Conservation (phyloP, 2,329 filamentous ascomycete genomes). For the Phialocephala subalpina region DNA sequence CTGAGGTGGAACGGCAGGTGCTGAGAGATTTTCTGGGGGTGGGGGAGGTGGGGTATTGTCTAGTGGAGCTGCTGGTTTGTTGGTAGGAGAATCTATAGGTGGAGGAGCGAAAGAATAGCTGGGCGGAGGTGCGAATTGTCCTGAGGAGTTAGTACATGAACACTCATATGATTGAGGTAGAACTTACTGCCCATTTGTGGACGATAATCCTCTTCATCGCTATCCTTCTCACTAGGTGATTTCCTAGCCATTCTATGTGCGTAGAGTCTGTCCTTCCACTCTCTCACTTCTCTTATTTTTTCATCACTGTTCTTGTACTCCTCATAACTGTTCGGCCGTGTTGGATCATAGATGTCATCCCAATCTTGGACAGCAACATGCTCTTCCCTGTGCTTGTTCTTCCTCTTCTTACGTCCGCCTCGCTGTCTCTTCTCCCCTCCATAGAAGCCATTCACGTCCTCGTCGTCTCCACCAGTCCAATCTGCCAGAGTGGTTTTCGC, state of each 20-base stretch:
- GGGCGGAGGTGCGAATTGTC: conserved; percentile 66
- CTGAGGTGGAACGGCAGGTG: conserved; percentile 44
- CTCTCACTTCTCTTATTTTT: conserved; percentile 78
- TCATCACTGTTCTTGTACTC: conserved; percentile 88
- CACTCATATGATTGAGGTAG: not conserved
- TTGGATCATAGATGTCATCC: conserved; percentile 91
- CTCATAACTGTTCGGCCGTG: conserved; percentile 82
- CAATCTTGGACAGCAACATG: conserved; percentile 73
- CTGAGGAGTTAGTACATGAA: conserved; percentile 45
- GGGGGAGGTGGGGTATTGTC: conserved; percentile 43
- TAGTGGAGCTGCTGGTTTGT: conserved; percentile 42
- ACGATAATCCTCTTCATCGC: conserved; percentile 53
- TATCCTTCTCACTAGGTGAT: conserved; percentile 53
- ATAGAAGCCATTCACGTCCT: conserved; percentile 75
- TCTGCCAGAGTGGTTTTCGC: conserved; percentile 79
- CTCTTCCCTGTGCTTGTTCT: conserved; percentile 77
- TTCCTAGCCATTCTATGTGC: conserved; percentile 66
- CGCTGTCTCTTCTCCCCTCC: conserved; percentile 69
- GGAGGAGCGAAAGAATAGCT: conserved; percentile 66
- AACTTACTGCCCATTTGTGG: conserved; percentile 54
- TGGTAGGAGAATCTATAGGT: conserved; percentile 49
- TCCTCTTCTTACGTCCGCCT: conserved; percentile 69
- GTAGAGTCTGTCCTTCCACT: conserved; percentile 87
- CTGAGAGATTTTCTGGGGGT: conserved; percentile 44
- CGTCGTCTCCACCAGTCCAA: conserved; percentile 83